phyloP scores from a whole-genome alignment of 495 filamentous ascomycete species.

The Aspergillus bertholletiae region DNA sequence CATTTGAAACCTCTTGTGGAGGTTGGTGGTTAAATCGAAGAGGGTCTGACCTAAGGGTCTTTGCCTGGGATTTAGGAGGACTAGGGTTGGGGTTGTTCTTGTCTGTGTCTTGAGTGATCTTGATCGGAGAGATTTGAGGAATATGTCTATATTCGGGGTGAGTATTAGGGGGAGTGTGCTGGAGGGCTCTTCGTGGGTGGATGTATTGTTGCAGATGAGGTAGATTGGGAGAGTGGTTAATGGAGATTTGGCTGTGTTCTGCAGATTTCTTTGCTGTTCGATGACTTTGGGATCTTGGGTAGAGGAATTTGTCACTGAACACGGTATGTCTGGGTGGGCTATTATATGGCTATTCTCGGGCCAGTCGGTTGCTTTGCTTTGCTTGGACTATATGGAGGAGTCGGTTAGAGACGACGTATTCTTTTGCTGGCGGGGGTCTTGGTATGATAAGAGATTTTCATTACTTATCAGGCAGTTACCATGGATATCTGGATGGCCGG shows the following conservation, averaged over 20 bases:
- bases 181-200: background rate
- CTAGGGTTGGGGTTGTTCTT: background rate
- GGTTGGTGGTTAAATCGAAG: constrained; percentile 13
- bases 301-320: background rate
- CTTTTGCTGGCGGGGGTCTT: constrained; percentile 8
- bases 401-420: background rate
- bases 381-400: background rate
- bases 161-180: background rate
- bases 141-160: background rate
- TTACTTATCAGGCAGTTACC: constrained; percentile 21
- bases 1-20: constrained; percentile 10
- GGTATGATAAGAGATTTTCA: constrained; percentile 22
- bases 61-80: constrained; percentile 3
- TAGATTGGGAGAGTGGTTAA: background rate
- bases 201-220: background rate
- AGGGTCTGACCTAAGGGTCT: constrained; percentile 23
- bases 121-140: background rate
- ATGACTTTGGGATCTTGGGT: background rate
- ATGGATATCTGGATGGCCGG: background rate
- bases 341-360: background rate
- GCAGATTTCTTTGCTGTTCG: background rate
- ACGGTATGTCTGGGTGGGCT: background rate
- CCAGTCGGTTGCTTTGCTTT: background rate
- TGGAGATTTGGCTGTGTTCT: background rate
- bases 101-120: background rate